These are phyloP conservation scores for Glycine soja DNA, from an alignment of 306 rosid species.

Conservation along the genomic window DNA sequence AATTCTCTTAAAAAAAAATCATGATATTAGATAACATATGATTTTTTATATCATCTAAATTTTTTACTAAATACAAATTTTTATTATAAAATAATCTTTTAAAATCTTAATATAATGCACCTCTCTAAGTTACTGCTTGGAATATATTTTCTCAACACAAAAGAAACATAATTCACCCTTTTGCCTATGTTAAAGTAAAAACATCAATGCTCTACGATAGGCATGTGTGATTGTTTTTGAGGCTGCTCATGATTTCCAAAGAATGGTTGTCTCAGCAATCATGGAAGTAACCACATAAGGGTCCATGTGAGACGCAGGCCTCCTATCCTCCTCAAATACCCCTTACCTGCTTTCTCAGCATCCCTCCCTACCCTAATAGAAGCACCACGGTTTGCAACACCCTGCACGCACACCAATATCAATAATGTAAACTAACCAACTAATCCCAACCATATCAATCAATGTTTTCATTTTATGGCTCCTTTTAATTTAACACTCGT, in stretches of 20 bases:
- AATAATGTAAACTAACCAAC: not conserved
- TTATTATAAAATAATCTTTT: too few species aligned
- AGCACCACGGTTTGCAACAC: conserved; percentile 95
- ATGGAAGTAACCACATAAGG: conserved; percentile 91
- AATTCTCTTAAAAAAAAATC: too few species aligned
- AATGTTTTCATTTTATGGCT: too few species aligned
- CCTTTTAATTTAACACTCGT: not conserved
- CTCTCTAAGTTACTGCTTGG: too few species aligned
- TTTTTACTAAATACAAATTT: too few species aligned
- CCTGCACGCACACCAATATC: conserved; percentile 51
- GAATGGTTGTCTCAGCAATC: conserved; percentile 90
- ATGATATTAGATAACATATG: too few species aligned
- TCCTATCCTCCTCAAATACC: conserved; percentile 90
- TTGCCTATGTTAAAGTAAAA: too few species aligned
- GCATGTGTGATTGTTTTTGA: not conserved
- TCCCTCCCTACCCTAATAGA: conserved; percentile 88
- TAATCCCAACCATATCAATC: not conserved
- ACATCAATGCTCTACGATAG: too few species aligned
- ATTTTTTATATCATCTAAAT: too few species aligned
- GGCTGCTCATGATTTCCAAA: conserved; percentile 69
- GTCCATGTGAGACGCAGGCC: conserved; percentile 97
- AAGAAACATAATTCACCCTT: too few species aligned
- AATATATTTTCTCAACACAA: too few species aligned
- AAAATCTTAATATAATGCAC: too few species aligned
- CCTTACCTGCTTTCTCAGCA: conserved; percentile 84